These are phyloP conservation scores for Yamadazyma buinensis DNA, from an alignment of 1,139 yeast species.

Conservation along the genomic window DNA sequence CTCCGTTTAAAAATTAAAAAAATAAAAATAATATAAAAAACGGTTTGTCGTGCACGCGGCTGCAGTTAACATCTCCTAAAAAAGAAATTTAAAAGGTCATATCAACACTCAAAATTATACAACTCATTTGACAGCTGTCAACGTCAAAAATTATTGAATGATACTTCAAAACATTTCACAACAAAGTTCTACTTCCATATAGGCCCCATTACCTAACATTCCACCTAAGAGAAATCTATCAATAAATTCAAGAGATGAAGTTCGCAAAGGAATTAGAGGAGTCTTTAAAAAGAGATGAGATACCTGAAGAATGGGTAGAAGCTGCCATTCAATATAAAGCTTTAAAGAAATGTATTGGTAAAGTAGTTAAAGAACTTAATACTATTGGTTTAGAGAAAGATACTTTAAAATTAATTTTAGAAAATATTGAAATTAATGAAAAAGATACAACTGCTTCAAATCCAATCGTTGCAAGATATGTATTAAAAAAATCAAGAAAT, in stretches of 20 bases:
- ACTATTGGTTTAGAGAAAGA: conserved; percentile 51
- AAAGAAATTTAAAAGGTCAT: too few species aligned
- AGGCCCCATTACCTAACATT: too few species aligned
- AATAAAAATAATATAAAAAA: too few species aligned
- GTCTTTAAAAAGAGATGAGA: conserved; percentile 53
- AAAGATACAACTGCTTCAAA: conserved; percentile 29
- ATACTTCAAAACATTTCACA: too few species aligned
- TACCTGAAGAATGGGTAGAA: conserved; percentile 67
- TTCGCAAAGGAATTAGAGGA: conserved; percentile 71
- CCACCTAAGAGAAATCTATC: too few species aligned
- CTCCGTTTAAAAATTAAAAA: too few species aligned
- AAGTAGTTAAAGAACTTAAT: conserved; percentile 58
- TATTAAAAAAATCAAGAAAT: conserved; percentile 28
- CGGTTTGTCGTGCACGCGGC: too few species aligned
- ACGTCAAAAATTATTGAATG: too few species aligned
- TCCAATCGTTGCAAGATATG: conserved; percentile 43
- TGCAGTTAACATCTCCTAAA: too few species aligned
- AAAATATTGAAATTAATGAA: conserved; percentile 32
- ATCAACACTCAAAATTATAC: background rate
- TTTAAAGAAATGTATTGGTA: conserved; percentile 60
- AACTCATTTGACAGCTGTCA: background rate
- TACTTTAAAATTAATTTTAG: conserved; percentile 41
- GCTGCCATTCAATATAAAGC: conserved; percentile 72
- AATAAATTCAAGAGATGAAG: conserved; percentile 44
- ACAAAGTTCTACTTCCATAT: too few species aligned